Conservation (phyloP, 768 basidiomycete genomes). For the Tylopilus rubrobrunneus region DNA sequence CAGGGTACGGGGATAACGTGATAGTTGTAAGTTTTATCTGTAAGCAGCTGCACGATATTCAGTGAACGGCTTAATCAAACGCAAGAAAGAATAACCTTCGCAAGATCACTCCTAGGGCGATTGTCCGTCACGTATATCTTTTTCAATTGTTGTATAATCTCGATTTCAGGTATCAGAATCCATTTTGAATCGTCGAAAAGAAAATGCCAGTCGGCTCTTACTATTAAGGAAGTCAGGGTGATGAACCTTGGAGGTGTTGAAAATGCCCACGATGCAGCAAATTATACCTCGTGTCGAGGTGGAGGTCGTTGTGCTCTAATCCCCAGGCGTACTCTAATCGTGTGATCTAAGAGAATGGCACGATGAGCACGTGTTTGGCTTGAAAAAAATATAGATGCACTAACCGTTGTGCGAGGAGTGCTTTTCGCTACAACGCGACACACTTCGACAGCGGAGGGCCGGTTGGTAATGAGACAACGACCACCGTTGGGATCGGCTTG, state of each 20-base stretch:
- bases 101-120: not conserved
- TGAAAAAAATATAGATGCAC: not conserved
- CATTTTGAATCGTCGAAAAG: not conserved
- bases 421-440: not conserved
- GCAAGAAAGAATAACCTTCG: not conserved
- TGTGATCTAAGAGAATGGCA: not conserved
- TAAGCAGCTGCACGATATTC: not conserved
- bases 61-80: not conserved
- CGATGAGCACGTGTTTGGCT: not conserved
- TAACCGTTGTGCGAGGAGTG: not conserved
- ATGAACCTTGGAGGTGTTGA: not conserved
- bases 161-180: not conserved
- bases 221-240: not conserved
- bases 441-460: not conserved
- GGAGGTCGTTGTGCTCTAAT: not conserved
- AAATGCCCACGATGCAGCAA: not conserved
- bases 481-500: not conserved
- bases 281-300: not conserved
- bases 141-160: not conserved
- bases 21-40: not conserved
- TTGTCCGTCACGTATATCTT: not conserved
- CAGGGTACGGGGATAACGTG: not conserved
- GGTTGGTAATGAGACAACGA: constrained; percentile 1
- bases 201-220: not conserved
- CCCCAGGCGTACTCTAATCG: constrained; percentile 3